phyloP scores from a whole-genome alignment of 352 stramenopile genomes.

The Globisporangium apiculatum region DNA sequence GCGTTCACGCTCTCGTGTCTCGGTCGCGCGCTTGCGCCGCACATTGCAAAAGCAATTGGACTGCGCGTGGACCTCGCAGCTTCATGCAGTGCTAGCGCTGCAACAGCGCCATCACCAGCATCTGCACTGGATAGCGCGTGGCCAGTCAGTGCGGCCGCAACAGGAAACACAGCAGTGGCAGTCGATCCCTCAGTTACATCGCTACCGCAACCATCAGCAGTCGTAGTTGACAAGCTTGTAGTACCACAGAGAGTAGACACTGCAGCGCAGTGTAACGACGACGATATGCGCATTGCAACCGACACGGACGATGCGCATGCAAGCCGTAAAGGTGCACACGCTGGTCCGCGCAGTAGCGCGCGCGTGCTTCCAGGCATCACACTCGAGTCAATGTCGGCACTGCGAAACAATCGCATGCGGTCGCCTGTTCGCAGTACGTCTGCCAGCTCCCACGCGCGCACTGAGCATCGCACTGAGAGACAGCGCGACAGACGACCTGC shows the following conservation, averaged over 20 bases:
- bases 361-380: background rate
- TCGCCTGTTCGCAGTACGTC: background rate
- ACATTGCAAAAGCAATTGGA: slow-evolving; percentile 23
- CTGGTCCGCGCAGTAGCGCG: background rate
- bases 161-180: too few relatives aligned
- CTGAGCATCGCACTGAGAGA: background rate
- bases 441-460: background rate
- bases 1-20: slow-evolving; percentile 38
- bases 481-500: slow-evolving; percentile 1
- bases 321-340: background rate
- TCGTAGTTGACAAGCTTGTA: background rate
- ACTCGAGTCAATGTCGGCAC: background rate
- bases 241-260: slow-evolving; percentile 9
- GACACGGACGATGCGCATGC: background rate
- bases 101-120: background rate
- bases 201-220: too few relatives aligned
- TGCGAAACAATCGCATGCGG: background rate
- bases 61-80: slow-evolving; percentile 17
- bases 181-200: too few relatives aligned
- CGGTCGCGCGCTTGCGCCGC: slow-evolving; percentile 26
- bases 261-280: slow-evolving; percentile 27
- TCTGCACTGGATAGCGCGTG: too few relatives aligned
- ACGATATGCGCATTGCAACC: background rate
- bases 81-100: background rate
- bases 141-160: too few relatives aligned